Base-by-base conservation (phyloP, 148 eudicot genomes). In the Diospyros kaki region DNA sequence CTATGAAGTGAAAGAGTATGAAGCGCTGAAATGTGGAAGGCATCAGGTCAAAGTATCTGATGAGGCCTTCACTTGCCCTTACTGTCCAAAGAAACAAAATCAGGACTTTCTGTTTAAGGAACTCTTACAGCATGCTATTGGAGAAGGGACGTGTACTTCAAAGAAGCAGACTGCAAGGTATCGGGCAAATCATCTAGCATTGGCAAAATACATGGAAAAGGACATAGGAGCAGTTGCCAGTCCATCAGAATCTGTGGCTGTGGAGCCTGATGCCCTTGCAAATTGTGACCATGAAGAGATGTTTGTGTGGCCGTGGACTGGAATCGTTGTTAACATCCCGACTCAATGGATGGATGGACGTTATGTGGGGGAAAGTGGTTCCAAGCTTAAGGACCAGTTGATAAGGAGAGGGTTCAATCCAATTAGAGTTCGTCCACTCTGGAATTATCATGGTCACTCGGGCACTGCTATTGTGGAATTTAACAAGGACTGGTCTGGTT, bases 301-400 rank as follows among this genome's bases (percentile, higher is more conserved):
- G 85, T 89, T 92, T 81, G 99, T 89, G 42, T 95, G 94, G 94
- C 99, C 99, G 2, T 95, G 99, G 99, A 86, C 78, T 15, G 99
- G 99, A 61, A 86, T 93, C 75, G 88, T 90, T 71, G 93, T 95
- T 45, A 93, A 95, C 75, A 83, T 93, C 53, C 91, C 87, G 11
- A 89, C 93, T 50, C 80, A 73, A 17, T 75, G 79, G 60, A 87
- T 79, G 81, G 91, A 88, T 69, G 97, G 96, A 40, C 87, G 93
- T 15, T 79, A 77, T 87, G 97, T 88, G 2, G 99, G 94, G 41
- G 90, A 78, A 75, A 95, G 99, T 91, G 99, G 97, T 64, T 93
- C 97, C 28, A 91, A 84, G 84, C 72, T 95, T 81, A 91, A 98
- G 85, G 99, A 91, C 80, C 83, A 89, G 66, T 83, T 89, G 63